Evolutionary conservation across 176 grass and related monocot species (phyloP).

Genomic region (Oryza officinalis): DNA sequence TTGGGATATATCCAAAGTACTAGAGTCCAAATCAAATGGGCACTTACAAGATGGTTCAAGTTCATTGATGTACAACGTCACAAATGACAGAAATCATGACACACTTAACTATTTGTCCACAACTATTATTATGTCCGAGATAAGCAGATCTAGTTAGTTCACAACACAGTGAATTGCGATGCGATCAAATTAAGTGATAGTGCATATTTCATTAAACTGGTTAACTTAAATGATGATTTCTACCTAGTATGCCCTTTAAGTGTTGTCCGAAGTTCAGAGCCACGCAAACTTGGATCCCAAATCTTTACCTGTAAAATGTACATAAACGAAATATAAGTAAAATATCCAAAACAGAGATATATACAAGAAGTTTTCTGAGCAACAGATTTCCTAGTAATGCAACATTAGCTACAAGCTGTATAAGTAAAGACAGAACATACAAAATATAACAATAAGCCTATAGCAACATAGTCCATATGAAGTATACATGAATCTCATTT

Average conservation of each 20-base stretch:
- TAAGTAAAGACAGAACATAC: constrained; percentile 12
- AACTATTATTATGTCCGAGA: constrained; percentile 21
- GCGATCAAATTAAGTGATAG: neutral
- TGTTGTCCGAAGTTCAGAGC: constrained; percentile 93
- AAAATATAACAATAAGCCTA: neutral
- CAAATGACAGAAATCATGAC: constrained; percentile 2
- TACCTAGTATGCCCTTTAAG: constrained; percentile 99
- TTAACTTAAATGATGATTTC: neutral
- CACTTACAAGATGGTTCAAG: constrained; percentile 16
- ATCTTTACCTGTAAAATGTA: constrained; percentile 75
- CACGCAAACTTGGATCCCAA: constrained; percentile 99
- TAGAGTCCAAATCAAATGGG: neutral
- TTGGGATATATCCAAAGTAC: neutral
- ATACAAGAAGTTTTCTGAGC: neutral
- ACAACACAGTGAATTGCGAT: constrained; percentile 1
- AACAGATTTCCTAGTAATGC: constrained; percentile 23
- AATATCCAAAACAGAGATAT: constrained; percentile 22
- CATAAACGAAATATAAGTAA: constrained; percentile 19
- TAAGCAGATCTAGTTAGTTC: constrained; percentile 4
- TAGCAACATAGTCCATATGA: constrained; percentile 17
- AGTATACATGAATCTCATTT: constrained; percentile 17
- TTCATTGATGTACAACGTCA: constrained; percentile 1
- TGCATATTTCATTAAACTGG: constrained; percentile 17
- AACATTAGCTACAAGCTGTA: constrained; percentile 35
- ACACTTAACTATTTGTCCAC: constrained; percentile 9